phyloP scores from a whole-genome alignment of 202 grass and related monocot genomes.

The Cymbopogon flexuosus region DNA sequence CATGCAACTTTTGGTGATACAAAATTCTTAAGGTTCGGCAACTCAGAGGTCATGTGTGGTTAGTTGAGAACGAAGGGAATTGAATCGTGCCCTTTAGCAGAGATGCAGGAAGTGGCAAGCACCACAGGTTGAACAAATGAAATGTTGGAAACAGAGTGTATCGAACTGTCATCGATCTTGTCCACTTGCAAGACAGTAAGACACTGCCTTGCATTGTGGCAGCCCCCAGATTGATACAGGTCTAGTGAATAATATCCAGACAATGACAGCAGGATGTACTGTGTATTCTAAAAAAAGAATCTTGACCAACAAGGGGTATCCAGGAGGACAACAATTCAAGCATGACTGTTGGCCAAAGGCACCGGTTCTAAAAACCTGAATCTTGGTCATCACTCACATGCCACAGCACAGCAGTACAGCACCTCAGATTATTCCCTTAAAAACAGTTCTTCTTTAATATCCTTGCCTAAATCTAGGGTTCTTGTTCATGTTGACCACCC shows the following conservation, averaged over 20 bases:
- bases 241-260: slow-evolving; percentile 38
- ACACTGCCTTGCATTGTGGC: slow-evolving; percentile 6
- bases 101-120: background rate
- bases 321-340: slow-evolving; percentile 13
- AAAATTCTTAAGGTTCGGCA: background rate
- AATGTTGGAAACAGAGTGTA: slow-evolving; percentile 3
- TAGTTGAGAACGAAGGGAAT: no score
- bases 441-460: slow-evolving; percentile 39
- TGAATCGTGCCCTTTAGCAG: no score
- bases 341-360: background rate
- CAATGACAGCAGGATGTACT: slow-evolving; percentile 7
- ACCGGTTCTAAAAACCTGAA: slow-evolving; percentile 28
- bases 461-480: slow-evolving; percentile 55
- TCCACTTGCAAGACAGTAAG: slow-evolving; percentile 24
- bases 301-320: slow-evolving; percentile 18
- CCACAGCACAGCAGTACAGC: slow-evolving; percentile 3
- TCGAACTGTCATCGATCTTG: background rate
- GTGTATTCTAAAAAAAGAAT: background rate
- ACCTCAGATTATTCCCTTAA: slow-evolving; percentile 35
- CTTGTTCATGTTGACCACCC: slow-evolving; percentile 49
- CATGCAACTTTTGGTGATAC: background rate
- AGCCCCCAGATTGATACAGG: background rate
- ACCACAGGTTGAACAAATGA: background rate
- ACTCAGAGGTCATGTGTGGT: no score
- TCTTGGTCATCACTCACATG: slow-evolving; percentile 29